A percentile compares a stretch with the other conserved stretches of the same genome.
phyloP scores from a whole-genome alignment of 108 stramenopile species.

The Chaetoceros tenuissimus region DNA sequence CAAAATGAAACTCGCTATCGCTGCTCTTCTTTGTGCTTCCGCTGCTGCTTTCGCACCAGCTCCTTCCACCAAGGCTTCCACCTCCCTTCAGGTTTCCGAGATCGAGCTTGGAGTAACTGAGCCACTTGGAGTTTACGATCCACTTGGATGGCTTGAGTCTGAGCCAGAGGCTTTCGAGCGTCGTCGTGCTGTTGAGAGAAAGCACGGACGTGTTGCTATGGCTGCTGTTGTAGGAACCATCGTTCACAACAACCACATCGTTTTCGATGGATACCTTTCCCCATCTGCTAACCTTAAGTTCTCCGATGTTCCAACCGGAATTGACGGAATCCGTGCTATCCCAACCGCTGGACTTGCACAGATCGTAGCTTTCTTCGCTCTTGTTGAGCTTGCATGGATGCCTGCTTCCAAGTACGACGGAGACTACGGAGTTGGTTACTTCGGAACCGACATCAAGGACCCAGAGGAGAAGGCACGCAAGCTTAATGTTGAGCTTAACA shows the following conservation, averaged over 20 bases:
- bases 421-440: constrained; percentile 52
- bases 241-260: no score
- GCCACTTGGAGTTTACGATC: constrained; percentile 19
- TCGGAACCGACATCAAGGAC: constrained; percentile 48
- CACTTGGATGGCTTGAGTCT: constrained; percentile 19
- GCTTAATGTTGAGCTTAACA: constrained; percentile 79
- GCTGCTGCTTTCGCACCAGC: constrained; percentile 23
- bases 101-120: constrained; percentile 21
- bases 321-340: no score
- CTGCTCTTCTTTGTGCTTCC: constrained; percentile 12
- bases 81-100: constrained; percentile 14
- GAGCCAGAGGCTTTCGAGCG: constrained; percentile 23
- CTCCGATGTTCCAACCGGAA: constrained; percentile 17
- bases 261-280: no score
- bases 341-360: constrained; percentile 17
- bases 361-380: constrained; percentile 24
- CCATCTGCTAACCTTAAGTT: constrained; percentile 20
- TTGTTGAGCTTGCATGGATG: constrained; percentile 38
- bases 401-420: no score
- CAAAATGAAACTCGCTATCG: constrained; percentile 11
- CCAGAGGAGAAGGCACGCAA: constrained; percentile 51
- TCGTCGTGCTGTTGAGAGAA: constrained; percentile 19
- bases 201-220: constrained; percentile 45
- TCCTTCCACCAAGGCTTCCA: constrained; percentile 8
- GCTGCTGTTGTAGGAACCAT: constrained; percentile 12